A percentile compares a stretch with the other conserved stretches of the same genome.
Evolutionary conservation across 768 basidiomycete genomes (phyloP).

Genomic region (Glaciozyma antarctica): DNA sequence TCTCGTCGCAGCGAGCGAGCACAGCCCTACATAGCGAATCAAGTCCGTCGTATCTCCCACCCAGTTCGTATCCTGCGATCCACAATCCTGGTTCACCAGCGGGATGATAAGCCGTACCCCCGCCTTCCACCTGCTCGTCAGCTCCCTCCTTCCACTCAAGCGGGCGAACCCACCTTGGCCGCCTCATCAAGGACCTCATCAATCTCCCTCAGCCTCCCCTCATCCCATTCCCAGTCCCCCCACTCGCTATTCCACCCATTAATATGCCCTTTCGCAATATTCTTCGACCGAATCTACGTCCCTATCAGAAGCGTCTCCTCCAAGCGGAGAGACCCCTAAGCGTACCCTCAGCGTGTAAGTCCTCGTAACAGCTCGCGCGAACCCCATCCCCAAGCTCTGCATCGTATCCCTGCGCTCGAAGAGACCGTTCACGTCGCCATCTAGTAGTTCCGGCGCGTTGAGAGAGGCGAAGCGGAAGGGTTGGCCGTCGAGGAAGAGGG

Average conservation of each 20-base stretch:
- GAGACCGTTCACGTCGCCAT: constrained; percentile 24
- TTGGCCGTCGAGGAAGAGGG: neutral
- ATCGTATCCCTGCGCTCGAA: constrained; percentile 31
- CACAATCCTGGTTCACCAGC: constrained; percentile 32
- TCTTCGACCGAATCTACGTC: constrained; percentile 18
- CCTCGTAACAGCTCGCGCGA: constrained; percentile 23
- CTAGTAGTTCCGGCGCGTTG: constrained; percentile 34
- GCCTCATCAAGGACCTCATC: constrained; percentile 28
- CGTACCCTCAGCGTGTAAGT: constrained; percentile 29
- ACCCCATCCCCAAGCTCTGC: constrained; percentile 17
- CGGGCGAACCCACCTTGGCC: neutral
- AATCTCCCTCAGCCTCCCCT: constrained; percentile 10
- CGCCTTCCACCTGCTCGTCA: neutral
- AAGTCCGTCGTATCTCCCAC: constrained; percentile 27
- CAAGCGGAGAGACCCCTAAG: neutral
- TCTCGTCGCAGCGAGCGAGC: neutral
- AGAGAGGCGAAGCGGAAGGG: constrained; percentile 7
- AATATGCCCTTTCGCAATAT: constrained; percentile 29
- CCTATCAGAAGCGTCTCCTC: neutral
- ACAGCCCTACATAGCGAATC: neutral
- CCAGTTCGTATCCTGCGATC: constrained; percentile 31
- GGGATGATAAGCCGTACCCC: constrained; percentile 32
- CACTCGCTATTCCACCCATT: constrained; percentile 28
- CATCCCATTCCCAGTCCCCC: constrained; percentile 32
- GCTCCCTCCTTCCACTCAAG: neutral